Percentiles rank a stretch among this genome's conserved stretches.
Conservation (phyloP, 2,329 filamentous ascomycete genomes). For the Fusarium sp. region DNA sequence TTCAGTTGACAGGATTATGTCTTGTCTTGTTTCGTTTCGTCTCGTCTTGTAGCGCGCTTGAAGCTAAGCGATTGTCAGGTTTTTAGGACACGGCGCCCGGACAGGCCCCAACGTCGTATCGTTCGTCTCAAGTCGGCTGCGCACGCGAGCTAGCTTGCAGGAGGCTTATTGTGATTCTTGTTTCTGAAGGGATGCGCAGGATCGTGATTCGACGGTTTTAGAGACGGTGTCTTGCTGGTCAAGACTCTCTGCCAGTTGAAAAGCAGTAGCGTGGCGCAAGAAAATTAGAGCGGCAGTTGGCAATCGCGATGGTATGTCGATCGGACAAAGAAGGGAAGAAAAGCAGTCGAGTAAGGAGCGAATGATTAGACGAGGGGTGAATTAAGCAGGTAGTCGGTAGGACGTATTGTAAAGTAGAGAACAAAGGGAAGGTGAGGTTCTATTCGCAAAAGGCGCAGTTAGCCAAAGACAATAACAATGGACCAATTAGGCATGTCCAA, state of each 20-base stretch:
- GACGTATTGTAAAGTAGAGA: constrained; percentile 10
- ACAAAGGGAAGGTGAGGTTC: constrained; percentile 8
- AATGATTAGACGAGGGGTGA: constrained; percentile 24
- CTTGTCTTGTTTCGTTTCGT: constrained; percentile 17
- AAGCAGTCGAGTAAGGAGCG: constrained; percentile 27
- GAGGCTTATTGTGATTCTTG: constrained; percentile 26
- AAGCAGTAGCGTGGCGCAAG: constrained; percentile 41
- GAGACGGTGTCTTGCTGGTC: constrained; percentile 29
- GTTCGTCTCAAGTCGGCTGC: constrained; percentile 32
- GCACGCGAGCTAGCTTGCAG: constrained; percentile 23
- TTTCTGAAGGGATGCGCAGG: constrained; percentile 20
- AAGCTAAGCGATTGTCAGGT: constrained; percentile 8
- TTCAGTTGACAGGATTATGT: constrained; percentile 8
- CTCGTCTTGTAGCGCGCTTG: constrained; percentile 19
- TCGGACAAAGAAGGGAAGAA: constrained; percentile 31
- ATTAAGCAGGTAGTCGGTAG: constrained; percentile 7
- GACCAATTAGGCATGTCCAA: constrained; percentile 23
- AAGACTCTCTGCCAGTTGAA: constrained; percentile 28
- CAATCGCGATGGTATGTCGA: constrained; percentile 29
- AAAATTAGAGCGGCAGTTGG: constrained; percentile 17
- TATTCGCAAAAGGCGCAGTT: constrained; percentile 22
- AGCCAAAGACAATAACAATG: constrained; percentile 18
- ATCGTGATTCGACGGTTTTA: constrained; percentile 35
- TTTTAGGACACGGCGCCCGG: constrained; percentile 30
- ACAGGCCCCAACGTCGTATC: constrained; percentile 9